A percentile compares a stretch with the other conserved stretches of the same genome.
phyloP scores from a whole-genome alignment of 2,329 filamentous ascomycete species.

The Fusarium sp. region DNA sequence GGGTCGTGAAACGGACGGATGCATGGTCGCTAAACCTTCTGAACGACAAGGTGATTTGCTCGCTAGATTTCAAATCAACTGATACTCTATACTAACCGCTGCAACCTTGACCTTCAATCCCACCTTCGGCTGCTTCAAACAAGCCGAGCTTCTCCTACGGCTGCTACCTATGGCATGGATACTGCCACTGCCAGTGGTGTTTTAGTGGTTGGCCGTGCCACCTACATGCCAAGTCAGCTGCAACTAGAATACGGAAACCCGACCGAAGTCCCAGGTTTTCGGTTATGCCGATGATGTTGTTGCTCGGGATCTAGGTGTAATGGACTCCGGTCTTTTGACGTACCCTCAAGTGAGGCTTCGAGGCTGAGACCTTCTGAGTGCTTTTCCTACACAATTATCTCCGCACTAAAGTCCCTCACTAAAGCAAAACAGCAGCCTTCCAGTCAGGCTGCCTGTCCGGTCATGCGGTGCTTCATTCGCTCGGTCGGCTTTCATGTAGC shows the following conservation, averaged over 20 bases:
- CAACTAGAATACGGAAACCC: slow-evolving; percentile 4
- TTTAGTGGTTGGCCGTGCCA: neutral
- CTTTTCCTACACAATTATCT: slow-evolving; percentile 4
- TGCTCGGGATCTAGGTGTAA: neutral
- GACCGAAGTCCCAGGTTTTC: neutral
- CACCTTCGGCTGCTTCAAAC: slow-evolving; percentile 24
- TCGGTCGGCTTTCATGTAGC: neutral
- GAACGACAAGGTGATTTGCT: slow-evolving; percentile 12
- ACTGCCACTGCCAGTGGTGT: neutral
- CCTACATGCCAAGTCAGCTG: neutral
- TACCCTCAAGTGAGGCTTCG: neutral
- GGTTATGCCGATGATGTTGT: neutral
- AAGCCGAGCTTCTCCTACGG: slow-evolving; percentile 5
- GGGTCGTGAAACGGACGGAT: slow-evolving; percentile 4
- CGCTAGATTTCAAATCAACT: slow-evolving; percentile 12
- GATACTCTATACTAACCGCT: slow-evolving; percentile 24
- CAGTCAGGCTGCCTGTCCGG: neutral
- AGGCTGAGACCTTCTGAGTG: neutral
- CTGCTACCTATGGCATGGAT: slow-evolving; percentile 1
- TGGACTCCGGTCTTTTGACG: neutral
- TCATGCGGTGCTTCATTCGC: neutral
- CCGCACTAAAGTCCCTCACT: slow-evolving; percentile 4
- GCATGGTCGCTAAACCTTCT: neutral
- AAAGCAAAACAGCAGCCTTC: neutral
- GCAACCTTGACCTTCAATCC: neutral